These are phyloP conservation scores for Ciborinia camelliae DNA, from an alignment of 2,329 filamentous ascomycete genomes.

Conservation along the genomic window DNA sequence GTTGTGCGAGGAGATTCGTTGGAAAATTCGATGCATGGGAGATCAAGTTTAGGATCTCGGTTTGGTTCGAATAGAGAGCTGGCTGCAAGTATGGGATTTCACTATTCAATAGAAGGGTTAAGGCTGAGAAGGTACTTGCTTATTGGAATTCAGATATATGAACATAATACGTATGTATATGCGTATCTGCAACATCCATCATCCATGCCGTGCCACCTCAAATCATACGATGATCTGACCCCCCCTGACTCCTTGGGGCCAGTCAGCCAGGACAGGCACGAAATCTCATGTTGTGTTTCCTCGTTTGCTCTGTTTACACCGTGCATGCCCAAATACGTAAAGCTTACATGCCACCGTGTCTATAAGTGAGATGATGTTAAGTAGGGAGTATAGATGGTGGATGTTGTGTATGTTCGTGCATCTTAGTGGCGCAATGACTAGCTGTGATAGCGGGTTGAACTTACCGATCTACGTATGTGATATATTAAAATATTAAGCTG, in stretches of 20 bases:
- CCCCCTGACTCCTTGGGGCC: background rate
- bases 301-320: background rate
- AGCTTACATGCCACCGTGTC: background rate
- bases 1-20: too few species aligned
- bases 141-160: background rate
- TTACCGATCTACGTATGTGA: background rate
- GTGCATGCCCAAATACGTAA: background rate
- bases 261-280: background rate
- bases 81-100: background rate
- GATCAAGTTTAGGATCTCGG: too few species aligned
- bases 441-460: background rate
- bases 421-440: background rate
- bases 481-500: background rate
- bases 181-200: too few species aligned
- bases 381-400: background rate
- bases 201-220: slow-evolving; percentile 5
- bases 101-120: background rate
- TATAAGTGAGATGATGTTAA: slow-evolving; percentile 2
- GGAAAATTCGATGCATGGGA: too few species aligned
- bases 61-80: too few species aligned
- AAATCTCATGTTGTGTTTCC: background rate
- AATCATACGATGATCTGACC: slow-evolving; percentile 11
- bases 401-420: background rate
- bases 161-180: background rate
- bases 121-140: background rate